Conservation (phyloP, 2,329 filamentous ascomycete species). For the Ophiostoma quercus region DNA sequence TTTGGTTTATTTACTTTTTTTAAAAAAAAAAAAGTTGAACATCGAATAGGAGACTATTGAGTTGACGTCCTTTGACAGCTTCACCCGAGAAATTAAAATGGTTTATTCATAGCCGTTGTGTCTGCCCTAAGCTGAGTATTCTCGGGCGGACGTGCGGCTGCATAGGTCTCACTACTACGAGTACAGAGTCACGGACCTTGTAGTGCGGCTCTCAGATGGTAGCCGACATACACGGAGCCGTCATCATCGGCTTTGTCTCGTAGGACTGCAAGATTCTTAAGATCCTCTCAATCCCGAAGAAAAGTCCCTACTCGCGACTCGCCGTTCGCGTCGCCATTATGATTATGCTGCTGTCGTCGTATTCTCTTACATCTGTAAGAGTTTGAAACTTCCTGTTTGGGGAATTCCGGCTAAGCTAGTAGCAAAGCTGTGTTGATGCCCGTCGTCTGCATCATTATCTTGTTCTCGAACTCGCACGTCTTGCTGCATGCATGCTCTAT, state of each 20-base stretch:
- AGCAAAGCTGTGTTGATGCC: background rate
- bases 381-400: slow-evolving; percentile 8
- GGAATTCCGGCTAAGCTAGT: background rate
- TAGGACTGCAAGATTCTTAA: background rate
- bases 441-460: background rate
- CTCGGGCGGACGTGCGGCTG: slow-evolving; percentile 14
- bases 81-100: slow-evolving; percentile 7
- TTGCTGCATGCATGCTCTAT: background rate
- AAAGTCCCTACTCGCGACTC: background rate
- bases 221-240: background rate
- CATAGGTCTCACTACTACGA: background rate
- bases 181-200: background rate
- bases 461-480: background rate
- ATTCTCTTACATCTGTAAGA: background rate
- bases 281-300: background rate
- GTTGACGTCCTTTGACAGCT: background rate
- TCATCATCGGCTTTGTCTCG: background rate
- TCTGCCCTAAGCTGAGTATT: background rate
- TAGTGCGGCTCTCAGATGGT: slow-evolving; percentile 12
- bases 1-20: background rate
- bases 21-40: no score
- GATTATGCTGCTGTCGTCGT: background rate
- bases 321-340: slow-evolving; percentile 1
- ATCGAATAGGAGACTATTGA: background rate
- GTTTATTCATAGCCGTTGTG: background rate